Conservation (phyloP, 306 rosid genomes). For the Astragalus membranaceus region DNA sequence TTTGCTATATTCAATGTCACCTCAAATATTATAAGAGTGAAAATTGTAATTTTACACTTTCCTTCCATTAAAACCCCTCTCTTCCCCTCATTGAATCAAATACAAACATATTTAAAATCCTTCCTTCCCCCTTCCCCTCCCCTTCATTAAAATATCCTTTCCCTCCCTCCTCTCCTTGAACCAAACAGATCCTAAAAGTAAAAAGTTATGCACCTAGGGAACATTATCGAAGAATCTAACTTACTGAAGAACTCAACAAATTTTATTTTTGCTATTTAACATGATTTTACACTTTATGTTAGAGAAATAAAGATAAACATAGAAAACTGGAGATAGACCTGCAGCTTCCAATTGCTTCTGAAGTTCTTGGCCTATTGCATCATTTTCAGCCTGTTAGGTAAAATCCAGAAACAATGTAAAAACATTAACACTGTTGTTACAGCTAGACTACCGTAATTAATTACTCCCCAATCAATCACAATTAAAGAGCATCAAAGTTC, state of each 20-base stretch:
- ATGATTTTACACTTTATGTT: not conserved
- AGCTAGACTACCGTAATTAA: not conserved
- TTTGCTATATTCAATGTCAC: not conserved
- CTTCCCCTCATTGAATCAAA: too few species aligned
- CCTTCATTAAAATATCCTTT: too few species aligned
- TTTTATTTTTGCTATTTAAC: not conserved
- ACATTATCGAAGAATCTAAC: not conserved
- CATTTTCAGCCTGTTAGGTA: constrained; percentile 71
- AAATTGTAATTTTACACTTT: too few species aligned
- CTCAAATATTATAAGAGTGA: too few species aligned
- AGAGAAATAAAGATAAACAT: constrained; percentile 7
- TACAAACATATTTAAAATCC: too few species aligned
- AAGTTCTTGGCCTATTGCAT: constrained; percentile 73
- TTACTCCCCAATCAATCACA: not conserved
- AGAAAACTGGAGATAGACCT: constrained; percentile 36
- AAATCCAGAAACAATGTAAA: constrained; percentile 1
- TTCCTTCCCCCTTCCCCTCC: too few species aligned
- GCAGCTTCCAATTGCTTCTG: constrained; percentile 93
- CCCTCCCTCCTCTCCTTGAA: too few species aligned
- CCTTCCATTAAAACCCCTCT: too few species aligned
- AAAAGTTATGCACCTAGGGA: not conserved
- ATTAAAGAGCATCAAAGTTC: not conserved
- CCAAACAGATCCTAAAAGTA: not conserved
- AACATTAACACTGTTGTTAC: not conserved
- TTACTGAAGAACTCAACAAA: not conserved